Evolutionary conservation across 2,329 filamentous ascomycete species (phyloP).

Genomic region (Graphiopsis chlorocephala): DNA sequence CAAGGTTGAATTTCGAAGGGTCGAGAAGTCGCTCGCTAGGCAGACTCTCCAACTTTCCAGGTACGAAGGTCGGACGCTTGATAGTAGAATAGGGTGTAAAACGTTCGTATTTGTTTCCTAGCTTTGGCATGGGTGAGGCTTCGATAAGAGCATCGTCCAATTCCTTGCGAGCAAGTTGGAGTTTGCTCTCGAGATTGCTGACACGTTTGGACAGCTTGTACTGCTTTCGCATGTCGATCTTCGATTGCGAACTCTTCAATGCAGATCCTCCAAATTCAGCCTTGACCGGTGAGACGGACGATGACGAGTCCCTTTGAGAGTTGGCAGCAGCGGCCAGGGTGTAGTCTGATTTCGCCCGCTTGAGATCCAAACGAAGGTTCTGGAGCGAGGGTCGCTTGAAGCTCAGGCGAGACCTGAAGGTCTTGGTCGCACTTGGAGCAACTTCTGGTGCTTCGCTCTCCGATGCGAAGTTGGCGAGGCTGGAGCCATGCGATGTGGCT

Average conservation of each 20-base stretch:
- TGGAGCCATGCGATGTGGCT: slow-evolving; percentile 18
- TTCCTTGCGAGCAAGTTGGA: slow-evolving; percentile 55
- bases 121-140: slow-evolving; percentile 37
- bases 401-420: slow-evolving; percentile 24
- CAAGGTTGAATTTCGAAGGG: slow-evolving; percentile 24
- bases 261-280: slow-evolving; percentile 22
- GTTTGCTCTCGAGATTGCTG: slow-evolving; percentile 59
- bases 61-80: slow-evolving; percentile 33
- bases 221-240: slow-evolving; percentile 57
- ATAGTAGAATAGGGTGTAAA: slow-evolving; percentile 33
- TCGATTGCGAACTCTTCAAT: slow-evolving; percentile 50
- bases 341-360: slow-evolving; percentile 33
- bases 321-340: slow-evolving; percentile 25
- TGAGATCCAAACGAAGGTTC: slow-evolving; percentile 33
- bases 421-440: slow-evolving; percentile 16
- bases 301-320: slow-evolving; percentile 36
- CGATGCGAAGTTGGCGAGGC: slow-evolving; percentile 15
- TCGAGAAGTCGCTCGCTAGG: slow-evolving; percentile 40
- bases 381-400: slow-evolving; percentile 35
- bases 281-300: slow-evolving; percentile 33
- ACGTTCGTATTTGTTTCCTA: slow-evolving; percentile 37
- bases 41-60: slow-evolving; percentile 37
- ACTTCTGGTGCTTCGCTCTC: slow-evolving; percentile 26
- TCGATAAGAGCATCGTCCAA: slow-evolving; percentile 50
- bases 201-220: slow-evolving; percentile 58